These are phyloP conservation scores for Polyporus arcularius DNA, from an alignment of 768 basidiomycete genomes.

Conservation along the genomic window DNA sequence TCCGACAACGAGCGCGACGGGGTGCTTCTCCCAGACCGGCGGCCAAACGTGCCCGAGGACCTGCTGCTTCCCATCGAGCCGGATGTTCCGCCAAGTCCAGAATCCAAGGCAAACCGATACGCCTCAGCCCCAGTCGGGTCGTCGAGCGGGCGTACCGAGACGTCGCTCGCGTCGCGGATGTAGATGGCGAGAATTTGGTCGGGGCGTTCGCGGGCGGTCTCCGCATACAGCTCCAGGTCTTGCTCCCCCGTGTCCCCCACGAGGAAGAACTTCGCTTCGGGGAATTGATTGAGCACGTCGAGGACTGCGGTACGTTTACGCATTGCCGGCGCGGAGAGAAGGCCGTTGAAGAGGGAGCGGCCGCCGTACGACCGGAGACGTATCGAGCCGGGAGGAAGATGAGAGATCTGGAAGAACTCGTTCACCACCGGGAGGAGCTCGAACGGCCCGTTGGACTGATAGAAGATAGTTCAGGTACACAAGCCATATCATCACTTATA, in stretches of 20 bases:
- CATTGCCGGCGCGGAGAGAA: conserved; percentile 78
- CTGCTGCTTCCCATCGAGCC: background rate
- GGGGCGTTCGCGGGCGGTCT: conserved; percentile 69
- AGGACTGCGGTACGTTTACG: conserved; percentile 81
- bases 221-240: conserved; percentile 87
- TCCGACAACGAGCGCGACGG: conserved; percentile 19
- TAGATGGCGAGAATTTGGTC: conserved; percentile 77
- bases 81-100: background rate
- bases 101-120: conserved; percentile 3
- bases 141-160: conserved; percentile 42
- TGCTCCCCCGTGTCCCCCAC: conserved; percentile 95
- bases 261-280: conserved; percentile 74
- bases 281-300: conserved; percentile 78
- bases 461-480: conserved; percentile 10
- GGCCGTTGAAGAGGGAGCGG: conserved; percentile 77
- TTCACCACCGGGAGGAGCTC: conserved; percentile 79
- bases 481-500: background rate
- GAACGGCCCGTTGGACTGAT: conserved; percentile 84
- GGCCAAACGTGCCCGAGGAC: background rate
- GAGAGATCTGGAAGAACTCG: conserved; percentile 71
- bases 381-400: conserved; percentile 75
- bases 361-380: conserved; percentile 85
- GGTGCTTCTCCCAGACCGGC: conserved; percentile 7
- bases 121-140: conserved; percentile 60
- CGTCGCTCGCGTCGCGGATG: conserved; percentile 69